These are phyloP conservation scores for Colletotrichum chrysophilum DNA, from an alignment of 2,329 filamentous ascomycete genomes.

Conservation along the genomic window DNA sequence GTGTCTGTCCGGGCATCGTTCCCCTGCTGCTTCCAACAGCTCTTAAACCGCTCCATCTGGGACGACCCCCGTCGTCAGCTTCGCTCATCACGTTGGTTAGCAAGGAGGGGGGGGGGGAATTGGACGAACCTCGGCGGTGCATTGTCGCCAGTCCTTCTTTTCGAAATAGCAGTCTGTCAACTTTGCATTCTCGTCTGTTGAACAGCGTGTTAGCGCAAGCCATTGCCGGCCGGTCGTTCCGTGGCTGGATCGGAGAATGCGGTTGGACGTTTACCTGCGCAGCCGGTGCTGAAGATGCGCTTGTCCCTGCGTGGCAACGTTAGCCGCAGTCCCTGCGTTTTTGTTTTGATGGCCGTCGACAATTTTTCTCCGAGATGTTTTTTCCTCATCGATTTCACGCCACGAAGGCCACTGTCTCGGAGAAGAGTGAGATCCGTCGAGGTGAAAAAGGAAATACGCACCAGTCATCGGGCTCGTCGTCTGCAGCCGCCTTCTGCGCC, in stretches of 20 bases:
- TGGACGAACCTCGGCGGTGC: conserved; percentile 80
- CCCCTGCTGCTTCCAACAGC: conserved; percentile 89
- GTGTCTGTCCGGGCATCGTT: conserved; percentile 83
- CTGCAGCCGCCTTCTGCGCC: conserved; percentile 51
- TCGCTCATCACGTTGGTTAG: background rate
- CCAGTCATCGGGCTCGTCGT: conserved; percentile 97
- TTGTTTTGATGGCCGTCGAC: background rate
- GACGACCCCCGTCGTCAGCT: background rate
- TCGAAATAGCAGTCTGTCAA: conserved; percentile 97
- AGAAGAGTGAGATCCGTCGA: background rate
- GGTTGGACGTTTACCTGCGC: conserved; percentile 68
- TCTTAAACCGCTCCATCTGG: conserved; percentile 87
- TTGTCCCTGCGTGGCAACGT: conserved; percentile 74
- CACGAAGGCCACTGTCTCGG: background rate
- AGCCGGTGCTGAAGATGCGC: conserved; percentile 96
- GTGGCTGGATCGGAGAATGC: background rate
- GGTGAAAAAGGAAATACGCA: conserved; percentile 47
- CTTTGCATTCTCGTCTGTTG: conserved; percentile 80
- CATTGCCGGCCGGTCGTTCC: background rate
- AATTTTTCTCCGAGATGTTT: background rate
- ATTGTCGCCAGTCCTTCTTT: conserved; percentile 94
- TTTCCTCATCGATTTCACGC: background rate
- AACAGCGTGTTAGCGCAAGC: background rate
- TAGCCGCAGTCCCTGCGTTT: background rate
- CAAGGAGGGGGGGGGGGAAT: background rate